Conservation (phyloP, 2,329 filamentous ascomycete genomes). For the Sclerotinia trifoliorum region DNA sequence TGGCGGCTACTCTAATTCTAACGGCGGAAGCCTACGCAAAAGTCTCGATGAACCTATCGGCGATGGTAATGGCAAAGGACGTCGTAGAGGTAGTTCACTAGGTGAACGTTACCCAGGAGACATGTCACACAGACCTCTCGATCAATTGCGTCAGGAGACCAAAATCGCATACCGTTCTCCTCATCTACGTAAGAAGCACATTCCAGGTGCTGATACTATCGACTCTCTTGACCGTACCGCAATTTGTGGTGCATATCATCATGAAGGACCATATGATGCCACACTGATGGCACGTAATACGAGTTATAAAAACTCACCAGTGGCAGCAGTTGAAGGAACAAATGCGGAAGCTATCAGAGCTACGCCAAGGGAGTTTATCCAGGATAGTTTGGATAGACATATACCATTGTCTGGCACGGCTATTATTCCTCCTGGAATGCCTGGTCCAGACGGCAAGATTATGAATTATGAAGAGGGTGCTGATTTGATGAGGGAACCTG, state of each 20-base stretch:
- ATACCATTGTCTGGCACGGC: constrained; percentile 81
- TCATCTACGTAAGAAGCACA: constrained; percentile 63
- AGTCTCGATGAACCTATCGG: constrained; percentile 31
- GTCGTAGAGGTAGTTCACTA: constrained; percentile 51
- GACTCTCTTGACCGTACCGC: constrained; percentile 70
- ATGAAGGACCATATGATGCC: constrained; percentile 88
- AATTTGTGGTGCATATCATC: constrained; percentile 71
- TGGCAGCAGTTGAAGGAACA: constrained; percentile 71
- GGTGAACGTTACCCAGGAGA: constrained; percentile 62
- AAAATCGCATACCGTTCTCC: constrained; percentile 65
- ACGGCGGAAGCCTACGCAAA: constrained; percentile 24
- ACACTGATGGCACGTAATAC: constrained; percentile 72
- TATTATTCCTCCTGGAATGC: constrained; percentile 68
- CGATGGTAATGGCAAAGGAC: constrained; percentile 35
- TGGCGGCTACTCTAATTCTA: constrained; percentile 36
- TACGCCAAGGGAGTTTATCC: constrained; percentile 74
- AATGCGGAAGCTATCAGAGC: constrained; percentile 78
- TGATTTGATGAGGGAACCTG: constrained; percentile 75
- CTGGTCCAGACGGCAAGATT: constrained; percentile 64
- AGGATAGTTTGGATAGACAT: constrained; percentile 70
- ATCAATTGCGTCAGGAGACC: constrained; percentile 61
- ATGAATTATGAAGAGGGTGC: constrained; percentile 84
- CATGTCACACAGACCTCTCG: constrained; percentile 63
- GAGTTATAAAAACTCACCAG: constrained; percentile 60
- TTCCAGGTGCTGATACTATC: constrained; percentile 72